Percentiles rank a stretch among this genome's conserved stretches.
Evolutionary conservation across 805 yeast species (phyloP).

Genomic region (Candida suzukii): DNA sequence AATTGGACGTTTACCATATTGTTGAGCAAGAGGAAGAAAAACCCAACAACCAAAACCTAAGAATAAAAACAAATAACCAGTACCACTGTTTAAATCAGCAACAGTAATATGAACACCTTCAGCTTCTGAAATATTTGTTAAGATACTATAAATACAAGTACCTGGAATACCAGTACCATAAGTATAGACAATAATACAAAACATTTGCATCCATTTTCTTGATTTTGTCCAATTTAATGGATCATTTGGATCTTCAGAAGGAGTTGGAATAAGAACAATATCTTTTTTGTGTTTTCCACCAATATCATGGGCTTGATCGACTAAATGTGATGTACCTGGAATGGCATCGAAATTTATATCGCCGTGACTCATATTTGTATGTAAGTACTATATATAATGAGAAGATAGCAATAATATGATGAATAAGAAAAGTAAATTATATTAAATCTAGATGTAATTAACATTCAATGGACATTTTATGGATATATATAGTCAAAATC

Average conservation of each 20-base stretch:
- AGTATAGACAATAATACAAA: constrained; percentile 34
- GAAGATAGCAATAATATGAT: too few species aligned
- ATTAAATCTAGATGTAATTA: too few species aligned
- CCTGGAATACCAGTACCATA: constrained; percentile 20
- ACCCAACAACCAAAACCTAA: constrained; percentile 32
- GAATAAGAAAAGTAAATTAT: too few species aligned
- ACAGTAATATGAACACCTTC: constrained; percentile 16
- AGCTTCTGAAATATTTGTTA: constrained; percentile 14
- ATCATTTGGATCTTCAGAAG: constrained; percentile 62
- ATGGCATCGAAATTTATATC: constrained; percentile 28
- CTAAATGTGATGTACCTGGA: constrained; percentile 47
- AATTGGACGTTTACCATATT: constrained; percentile 31
- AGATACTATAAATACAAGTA: constrained; percentile 21
- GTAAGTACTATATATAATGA: neutral
- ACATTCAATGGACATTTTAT: too few species aligned
- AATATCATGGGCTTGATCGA: constrained; percentile 27
- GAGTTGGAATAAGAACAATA: constrained; percentile 56
- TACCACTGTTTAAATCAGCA: constrained; percentile 28
- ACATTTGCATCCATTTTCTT: constrained; percentile 40
- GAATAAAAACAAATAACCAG: constrained; percentile 33
- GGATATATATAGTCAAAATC: too few species aligned
- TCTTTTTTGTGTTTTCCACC: constrained; percentile 11
- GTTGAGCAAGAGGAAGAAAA: constrained; percentile 30
- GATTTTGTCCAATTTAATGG: constrained; percentile 55
- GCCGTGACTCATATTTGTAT: neutral